Evolutionary conservation across 768 basidiomycete species (phyloP), one percentile per base, ranked within the genome.

Genomic region (Phanerodontia chrysosporium): DNA sequence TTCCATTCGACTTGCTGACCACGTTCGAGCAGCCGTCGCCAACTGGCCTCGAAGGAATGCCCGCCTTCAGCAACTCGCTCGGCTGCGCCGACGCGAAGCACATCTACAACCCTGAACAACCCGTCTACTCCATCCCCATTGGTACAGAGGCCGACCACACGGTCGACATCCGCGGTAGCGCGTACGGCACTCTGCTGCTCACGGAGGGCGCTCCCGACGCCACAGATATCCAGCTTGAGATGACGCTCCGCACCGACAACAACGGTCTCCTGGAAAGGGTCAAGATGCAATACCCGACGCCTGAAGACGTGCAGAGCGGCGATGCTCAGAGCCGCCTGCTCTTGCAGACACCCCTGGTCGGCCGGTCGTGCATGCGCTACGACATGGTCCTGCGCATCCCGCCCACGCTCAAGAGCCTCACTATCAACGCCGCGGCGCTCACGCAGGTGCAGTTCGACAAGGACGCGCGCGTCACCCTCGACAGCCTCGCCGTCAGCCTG

Each of bases 1-100:
- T 42, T 13, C 49, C 21, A 3, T 24, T 22, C 22, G 18, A 5
- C 7, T 22, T 24, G 22, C 16, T 48, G 46, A 48, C 22, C 21
- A 6, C 5, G 7, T 18, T 5, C 24, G 21, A 61, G 5, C 32
- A 84, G 83, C 76, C 77, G 36, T 65, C 74, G 0, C 77, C 79
- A 1, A 80, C 80, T 39, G 81, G 81, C 12, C 70, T 84, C 6
- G 83, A 85, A 63, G 67, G 70, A n/a, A 81, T 84, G 78, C 84
- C 84, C 0, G 74, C 67, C 27, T 85, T 77, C 72, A 78, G 80
- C 68, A 76, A 70, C 3, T 81, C 81, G 6, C 75, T 84, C 0
- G 81, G 80, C 9, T 85, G 83, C 66, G 62, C 71, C 9, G 61
- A 74, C 48, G 77, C 79, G 6, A 72, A 77, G 1, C 71, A 80